Conservation (phyloP, 176 grass and related monocot genomes). For the Oryza coarctata region DNA sequence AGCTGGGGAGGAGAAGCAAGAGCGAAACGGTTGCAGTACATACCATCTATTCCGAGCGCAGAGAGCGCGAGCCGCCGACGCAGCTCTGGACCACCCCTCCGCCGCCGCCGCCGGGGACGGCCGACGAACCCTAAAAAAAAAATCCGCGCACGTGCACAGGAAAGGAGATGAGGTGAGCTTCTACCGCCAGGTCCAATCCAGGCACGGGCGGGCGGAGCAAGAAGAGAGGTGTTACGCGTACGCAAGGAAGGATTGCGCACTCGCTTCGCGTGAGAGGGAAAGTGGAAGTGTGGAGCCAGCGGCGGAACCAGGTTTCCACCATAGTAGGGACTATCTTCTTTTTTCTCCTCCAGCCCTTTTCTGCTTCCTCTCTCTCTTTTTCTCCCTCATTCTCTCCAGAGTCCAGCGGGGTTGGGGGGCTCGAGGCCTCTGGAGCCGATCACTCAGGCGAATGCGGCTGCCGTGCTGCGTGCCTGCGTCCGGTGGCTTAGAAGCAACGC, state of each 20-base stretch:
- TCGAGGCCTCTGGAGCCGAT: neutral
- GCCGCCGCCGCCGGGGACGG: neutral
- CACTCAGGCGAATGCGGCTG: neutral
- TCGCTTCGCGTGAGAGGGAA: neutral
- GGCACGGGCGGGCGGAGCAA: too few species aligned
- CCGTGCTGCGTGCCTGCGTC: too few species aligned
- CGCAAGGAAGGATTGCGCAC: neutral
- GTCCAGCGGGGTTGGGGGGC: too few species aligned
- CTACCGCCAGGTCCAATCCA: too few species aligned
- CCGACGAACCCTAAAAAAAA: slow-evolving; percentile 20
- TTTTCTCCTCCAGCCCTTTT: too few species aligned
- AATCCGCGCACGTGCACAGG: too few species aligned
- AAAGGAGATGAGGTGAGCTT: too few species aligned
- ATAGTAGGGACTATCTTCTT: too few species aligned
- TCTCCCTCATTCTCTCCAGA: too few species aligned
- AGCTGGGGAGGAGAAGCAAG: neutral
- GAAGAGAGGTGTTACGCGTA: neutral
- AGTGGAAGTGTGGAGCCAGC: too few species aligned
- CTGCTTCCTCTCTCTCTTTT: too few species aligned
- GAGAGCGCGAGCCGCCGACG: neutral
- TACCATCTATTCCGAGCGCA: slow-evolving; percentile 27
- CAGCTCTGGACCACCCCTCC: neutral
- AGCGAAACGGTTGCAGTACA: neutral
- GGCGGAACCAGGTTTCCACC: too few species aligned
- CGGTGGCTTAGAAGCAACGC: slow-evolving; percentile 5